Base-by-base conservation (phyloP, 306 rosid species). In the Adenanthera pavonina region DNA sequence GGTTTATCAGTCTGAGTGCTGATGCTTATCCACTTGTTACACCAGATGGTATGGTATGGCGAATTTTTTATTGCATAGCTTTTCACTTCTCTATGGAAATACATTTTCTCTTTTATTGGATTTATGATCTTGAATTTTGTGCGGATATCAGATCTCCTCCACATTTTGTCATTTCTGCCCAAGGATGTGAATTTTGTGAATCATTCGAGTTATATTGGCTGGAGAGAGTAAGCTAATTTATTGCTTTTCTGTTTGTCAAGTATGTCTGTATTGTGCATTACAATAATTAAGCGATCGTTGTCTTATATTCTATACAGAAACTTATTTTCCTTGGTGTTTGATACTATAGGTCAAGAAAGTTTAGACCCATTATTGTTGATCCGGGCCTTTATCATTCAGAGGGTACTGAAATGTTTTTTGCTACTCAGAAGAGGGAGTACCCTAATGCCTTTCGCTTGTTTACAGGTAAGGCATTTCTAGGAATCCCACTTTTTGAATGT, bases 181-280 rank as follows among this genome's bases (percentile, higher is more conserved):
- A 93, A 92, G 84, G 92, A 92, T 76, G 79, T 95, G 78, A 95
- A 95, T 87, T 95, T 95, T 87, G 91, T 91, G 68, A 89, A 91
- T 43, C 99, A 95, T 83, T 95, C 99, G 54, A 93, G 94, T 76
- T 93, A 95, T 83, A 90, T 95, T 86, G 98, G 99, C 30, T 93
- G 98, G 98, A 93, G 85, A 92, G 98, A 95, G 99, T 95, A 92
- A 72, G 98, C 52, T 52, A n/a, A 12, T 78, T 68, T 40, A 19
- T 3, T 20, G 8, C 43, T 57, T 49, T 20, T 80, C 40, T 30
- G 19, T 36, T 35, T 74, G 19, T 75, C 33, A 73, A 10, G 72
- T 46, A 33, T 41, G 57, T 59, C 57, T 6, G n/a, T 46, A 44
- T n/a, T 13, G 71, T 19, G 51, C 52, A 76, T 51, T 33, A 4